Conservation (phyloP, 108 stramenopile genomes). For the Mayamaea pseudoterrestris region DNA sequence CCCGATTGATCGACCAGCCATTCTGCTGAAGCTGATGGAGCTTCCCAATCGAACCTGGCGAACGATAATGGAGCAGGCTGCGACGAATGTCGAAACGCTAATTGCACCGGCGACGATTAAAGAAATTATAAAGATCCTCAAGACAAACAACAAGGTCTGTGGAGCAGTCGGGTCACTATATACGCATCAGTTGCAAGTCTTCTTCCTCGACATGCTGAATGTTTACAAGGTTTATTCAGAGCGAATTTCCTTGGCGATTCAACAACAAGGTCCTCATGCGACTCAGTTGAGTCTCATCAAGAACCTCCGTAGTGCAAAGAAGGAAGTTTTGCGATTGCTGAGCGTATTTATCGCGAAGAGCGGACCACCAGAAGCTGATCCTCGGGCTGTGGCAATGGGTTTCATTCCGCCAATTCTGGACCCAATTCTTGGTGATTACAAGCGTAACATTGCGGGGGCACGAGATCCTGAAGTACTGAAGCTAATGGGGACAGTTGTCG, state of each 20-base stretch:
- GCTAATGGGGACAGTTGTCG: conserved; percentile 86
- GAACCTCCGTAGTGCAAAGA: conserved; percentile 94
- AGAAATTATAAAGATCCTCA: conserved; percentile 93
- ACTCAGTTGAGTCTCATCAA: conserved; percentile 81
- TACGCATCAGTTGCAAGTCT: conserved; percentile 84
- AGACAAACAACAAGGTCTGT: conserved; percentile 89
- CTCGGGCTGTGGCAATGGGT: conserved; percentile 72
- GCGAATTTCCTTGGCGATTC: conserved; percentile 83
- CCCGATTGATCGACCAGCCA: conserved; percentile 67
- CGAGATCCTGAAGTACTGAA: conserved; percentile 92
- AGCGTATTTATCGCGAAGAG: conserved; percentile 88
- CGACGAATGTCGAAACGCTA: conserved; percentile 62
- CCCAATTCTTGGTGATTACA: conserved; percentile 93
- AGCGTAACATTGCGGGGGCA: conserved; percentile 84
- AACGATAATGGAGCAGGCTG: conserved; percentile 81
- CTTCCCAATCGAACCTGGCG: conserved; percentile 86
- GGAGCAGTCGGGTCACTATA: conserved; percentile 85
- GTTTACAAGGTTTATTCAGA: conserved; percentile 96
- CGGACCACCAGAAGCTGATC: conserved; percentile 90
- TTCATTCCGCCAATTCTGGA: conserved; percentile 96
- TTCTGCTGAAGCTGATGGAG: conserved; percentile 86
- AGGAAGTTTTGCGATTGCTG: conserved; percentile 88
- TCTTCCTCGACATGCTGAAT: conserved; percentile 96
- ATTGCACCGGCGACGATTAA: conserved; percentile 80
- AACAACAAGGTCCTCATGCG: conserved; percentile 80